A percentile compares a stretch with the other conserved stretches of the same genome.
Evolutionary conservation across 768 basidiomycete species (phyloP).

Genomic region (Leccinum arenicola): DNA sequence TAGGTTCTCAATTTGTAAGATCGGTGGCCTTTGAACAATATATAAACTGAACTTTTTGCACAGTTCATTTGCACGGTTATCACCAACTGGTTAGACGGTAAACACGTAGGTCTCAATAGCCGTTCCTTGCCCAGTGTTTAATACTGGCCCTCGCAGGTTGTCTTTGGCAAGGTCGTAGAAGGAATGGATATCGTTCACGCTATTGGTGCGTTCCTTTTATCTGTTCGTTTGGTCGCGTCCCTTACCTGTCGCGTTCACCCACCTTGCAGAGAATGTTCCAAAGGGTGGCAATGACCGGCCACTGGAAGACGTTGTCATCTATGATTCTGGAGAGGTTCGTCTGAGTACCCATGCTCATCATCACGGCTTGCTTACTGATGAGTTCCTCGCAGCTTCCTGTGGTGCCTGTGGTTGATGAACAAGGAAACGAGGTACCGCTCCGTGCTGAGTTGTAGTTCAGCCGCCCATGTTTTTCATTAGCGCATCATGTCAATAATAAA

Average conservation of each 20-base stretch:
- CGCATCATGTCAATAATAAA: conserved; percentile 49
- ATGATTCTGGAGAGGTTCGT: conserved; percentile 82
- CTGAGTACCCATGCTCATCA: conserved; percentile 11
- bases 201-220: conserved; percentile 56
- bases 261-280: conserved; percentile 64
- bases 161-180: conserved; percentile 89
- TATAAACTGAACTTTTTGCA: conserved; percentile 1
- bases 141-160: conserved; percentile 54
- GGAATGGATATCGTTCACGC: conserved; percentile 83
- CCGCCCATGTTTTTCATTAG: conserved; percentile 33
- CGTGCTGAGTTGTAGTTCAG: conserved; percentile 85
- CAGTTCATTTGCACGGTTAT: conserved; percentile 91
- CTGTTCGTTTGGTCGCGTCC: background rate
- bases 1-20: conserved; percentile 85
- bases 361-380: conserved; percentile 4
- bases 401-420: conserved; percentile 52
- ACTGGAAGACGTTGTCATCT: conserved; percentile 72
- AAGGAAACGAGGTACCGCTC: conserved; percentile 89
- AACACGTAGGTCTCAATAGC: conserved; percentile 55
- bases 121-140: background rate
- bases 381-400: conserved; percentile 43
- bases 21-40: background rate
- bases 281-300: conserved; percentile 77
- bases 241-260: conserved; percentile 9
- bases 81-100: conserved; percentile 89